Base-by-base conservation (phyloP, 2,329 filamentous ascomycete species). In the Trichoderma breve region DNA sequence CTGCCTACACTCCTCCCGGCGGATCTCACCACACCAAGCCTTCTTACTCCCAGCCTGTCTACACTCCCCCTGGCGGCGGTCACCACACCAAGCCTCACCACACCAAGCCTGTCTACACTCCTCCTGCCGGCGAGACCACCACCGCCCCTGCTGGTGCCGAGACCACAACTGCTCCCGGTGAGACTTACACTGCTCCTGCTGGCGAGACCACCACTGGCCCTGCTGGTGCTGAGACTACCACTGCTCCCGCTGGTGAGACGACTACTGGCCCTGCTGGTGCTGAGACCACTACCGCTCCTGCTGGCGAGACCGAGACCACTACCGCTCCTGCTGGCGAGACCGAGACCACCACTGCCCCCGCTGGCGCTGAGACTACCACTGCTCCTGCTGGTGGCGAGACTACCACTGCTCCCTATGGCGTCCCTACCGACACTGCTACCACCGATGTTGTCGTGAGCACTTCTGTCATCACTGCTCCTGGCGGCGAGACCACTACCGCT, bases 261-360 rank as follows among this genome's bases (percentile, higher is more conserved):
- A 47, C 39, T 47, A 47, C 39, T 47, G 39, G 18, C 18, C 18
- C 39, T n/a, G 39, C 39, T 15, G 71, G 62, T 58, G 76, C 74
- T 39, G 79, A 78, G 60, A 78, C 80, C 47, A 77, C 77, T 28
- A 78, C 79, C n/a, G 73, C 75, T 32, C 74, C 75, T 21, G n/a
- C 66, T 36, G 39, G 28, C 9, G 39, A 39, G 34, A 39, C 21
- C 39, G 79, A 78, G 60, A 78, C 80, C 47, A 77, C 77, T 28
- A 78, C 79, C n/a, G 73, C 75, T 32, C 74, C 75, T 21, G n/a
- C 66, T 36, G 39, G 28, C 9, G 39, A 39, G 34, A 39, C 21
- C 8, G 66, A 69, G 66, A 69, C 53, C 14, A 78, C 79, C 43
- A 77, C 77, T 24, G 77, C 79, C 21, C 73, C 51, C 18, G 24